These are phyloP conservation scores for Stylosanthes scabra DNA, from an alignment of 331 rosid species.

Conservation along the genomic window DNA sequence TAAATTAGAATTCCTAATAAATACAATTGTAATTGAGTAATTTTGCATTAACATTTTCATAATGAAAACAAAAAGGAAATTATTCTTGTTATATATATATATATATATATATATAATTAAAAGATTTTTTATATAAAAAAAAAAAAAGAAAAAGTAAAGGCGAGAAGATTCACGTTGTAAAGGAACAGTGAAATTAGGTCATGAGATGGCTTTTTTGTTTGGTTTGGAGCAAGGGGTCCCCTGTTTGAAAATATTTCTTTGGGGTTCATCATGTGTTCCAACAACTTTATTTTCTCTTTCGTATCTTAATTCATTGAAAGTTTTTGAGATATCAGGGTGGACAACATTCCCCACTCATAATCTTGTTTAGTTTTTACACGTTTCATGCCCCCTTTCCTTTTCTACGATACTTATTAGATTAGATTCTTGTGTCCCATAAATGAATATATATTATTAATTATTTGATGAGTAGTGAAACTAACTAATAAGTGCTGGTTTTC, in stretches of 20 bases:
- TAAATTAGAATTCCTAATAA: too few species aligned
- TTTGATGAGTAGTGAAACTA: not conserved
- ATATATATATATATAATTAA: too few species aligned
- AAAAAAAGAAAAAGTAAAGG: not conserved
- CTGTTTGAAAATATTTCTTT: slow-evolving; percentile 8
- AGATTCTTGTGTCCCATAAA: not conserved
- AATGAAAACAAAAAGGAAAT: not conserved
- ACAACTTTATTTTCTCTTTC: not conserved
- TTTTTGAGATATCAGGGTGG: not conserved
- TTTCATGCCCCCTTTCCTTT: slow-evolving; percentile 3
- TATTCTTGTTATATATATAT: too few species aligned
- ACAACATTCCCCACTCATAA: slow-evolving; percentile 28
- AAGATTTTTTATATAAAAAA: too few species aligned
- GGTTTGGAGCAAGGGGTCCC: not conserved
- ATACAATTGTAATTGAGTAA: too few species aligned
- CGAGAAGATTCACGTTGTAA: not conserved
- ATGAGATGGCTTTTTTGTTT: not conserved
- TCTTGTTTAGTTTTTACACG: slow-evolving; percentile 27
- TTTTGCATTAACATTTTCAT: too few species aligned
- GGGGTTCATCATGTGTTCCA: slow-evolving; percentile 38
- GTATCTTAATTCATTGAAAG: not conserved
- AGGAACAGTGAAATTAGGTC: slow-evolving; percentile 58
- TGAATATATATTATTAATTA: too few species aligned
- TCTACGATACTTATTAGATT: too few species aligned
- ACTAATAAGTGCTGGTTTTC: not conserved